These are phyloP conservation scores for Phialophora expanda DNA, from an alignment of 2,329 filamentous ascomycete species.

Conservation along the genomic window DNA sequence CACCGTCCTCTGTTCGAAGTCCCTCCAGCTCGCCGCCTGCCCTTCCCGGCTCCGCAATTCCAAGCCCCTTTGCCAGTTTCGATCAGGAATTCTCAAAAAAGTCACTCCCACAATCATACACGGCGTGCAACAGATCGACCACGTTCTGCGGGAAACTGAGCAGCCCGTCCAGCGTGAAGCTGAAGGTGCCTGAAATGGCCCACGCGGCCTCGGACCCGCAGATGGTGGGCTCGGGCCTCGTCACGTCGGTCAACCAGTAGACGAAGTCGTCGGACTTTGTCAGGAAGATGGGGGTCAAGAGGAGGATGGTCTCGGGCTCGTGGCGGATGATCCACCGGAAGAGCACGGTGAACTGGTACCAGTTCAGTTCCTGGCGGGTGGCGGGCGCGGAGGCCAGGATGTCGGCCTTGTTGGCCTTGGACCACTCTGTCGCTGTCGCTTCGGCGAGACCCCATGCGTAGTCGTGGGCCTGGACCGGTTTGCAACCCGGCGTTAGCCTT, in stretches of 20 bases:
- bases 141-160: neutral
- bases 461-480: neutral
- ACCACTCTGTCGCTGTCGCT: neutral
- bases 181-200: neutral
- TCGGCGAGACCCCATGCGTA: neutral
- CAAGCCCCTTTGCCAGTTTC: neutral
- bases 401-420: neutral
- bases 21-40: too few relatives aligned
- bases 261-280: neutral
- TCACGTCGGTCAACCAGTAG: neutral
- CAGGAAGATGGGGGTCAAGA: neutral
- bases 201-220: neutral
- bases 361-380: neutral
- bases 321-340: neutral
- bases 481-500: neutral
- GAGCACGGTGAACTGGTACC: neutral
- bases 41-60: too few relatives aligned
- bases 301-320: neutral
- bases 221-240: neutral
- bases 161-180: neutral
- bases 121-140: neutral
- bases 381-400: neutral
- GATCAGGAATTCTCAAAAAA: neutral
- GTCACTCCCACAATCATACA: neutral
- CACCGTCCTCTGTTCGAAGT: neutral